Evolutionary conservation across 176 grass and related monocot genomes (phyloP), one percentile per base, ranked within the genome.

Genomic region (Paspalum vaginatum): DNA sequence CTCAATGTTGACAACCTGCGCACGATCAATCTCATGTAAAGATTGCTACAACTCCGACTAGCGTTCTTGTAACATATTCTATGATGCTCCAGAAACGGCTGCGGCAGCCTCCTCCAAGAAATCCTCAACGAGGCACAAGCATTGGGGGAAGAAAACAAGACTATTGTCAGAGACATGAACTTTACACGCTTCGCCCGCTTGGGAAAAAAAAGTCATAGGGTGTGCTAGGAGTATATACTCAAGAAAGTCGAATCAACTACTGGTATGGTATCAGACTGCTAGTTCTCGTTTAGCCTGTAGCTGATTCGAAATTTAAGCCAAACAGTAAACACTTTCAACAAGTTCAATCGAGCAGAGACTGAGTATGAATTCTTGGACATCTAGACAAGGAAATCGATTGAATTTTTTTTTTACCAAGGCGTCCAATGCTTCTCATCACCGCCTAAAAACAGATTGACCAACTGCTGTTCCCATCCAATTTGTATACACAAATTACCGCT

Each of bases 1-100:
- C 41, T 15, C 22, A 0, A 5, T 9, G 25, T 5, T 2, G 18
- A 13, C 2, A 0, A 13, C 51, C n/a, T 64, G 3, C 50, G 25
- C 16, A 26, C 44, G 5, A 11, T 10, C 44, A 3, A 11, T 10
- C n/a, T 15, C 66, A 83, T 59, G 14, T 32, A 83, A 88, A 88
- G 86, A 48, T 53, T n/a, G 51, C 44, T 43, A 1, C 13, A 40
- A 8, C 37, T 22, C 70, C 25, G 24, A 85, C 27, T 49, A 27
- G 12, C n/a, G n/a, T n/a, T 7, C 7, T 47, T 71, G 15, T 16
- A 9, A 9, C 27, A 25, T 18, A 22, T 22, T 44, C 38, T 9
- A 32, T 14, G 16, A 2, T 53, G 18, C 58, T 26, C 60, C 2
- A 40, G 45, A 43, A 8, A 13, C 24, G 14, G 17, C 4, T 52